Conservation (phyloP, 1,284 basidiomycete species). For the Trichosporon asahii region DNA sequence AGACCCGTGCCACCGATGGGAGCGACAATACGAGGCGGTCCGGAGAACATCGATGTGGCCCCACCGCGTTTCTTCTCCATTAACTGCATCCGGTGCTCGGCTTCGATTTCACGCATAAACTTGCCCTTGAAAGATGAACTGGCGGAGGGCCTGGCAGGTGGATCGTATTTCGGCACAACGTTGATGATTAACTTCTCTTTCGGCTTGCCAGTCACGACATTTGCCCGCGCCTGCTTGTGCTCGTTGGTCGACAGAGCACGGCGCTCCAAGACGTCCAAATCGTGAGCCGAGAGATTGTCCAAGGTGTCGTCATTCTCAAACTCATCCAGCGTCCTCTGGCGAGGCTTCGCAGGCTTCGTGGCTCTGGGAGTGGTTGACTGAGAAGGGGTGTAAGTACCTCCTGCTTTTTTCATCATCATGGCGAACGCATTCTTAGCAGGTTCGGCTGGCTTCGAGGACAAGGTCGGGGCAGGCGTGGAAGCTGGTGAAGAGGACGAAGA, state of each 20-base stretch:
- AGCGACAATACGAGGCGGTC: neutral
- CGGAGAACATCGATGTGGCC: conserved; percentile 17
- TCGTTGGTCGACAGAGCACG: conserved; percentile 30
- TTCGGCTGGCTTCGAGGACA: neutral
- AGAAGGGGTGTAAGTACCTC: conserved; percentile 21
- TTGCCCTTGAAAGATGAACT: conserved; percentile 33
- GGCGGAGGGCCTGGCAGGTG: conserved; percentile 26
- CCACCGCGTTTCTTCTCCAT: conserved; percentile 19
- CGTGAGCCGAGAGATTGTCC: conserved; percentile 35
- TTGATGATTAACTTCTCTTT: conserved; percentile 40
- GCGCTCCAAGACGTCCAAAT: conserved; percentile 46
- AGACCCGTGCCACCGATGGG: conserved; percentile 34
- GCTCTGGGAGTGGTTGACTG: neutral
- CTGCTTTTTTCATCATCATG: conserved; percentile 47
- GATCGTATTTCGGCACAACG: conserved; percentile 30
- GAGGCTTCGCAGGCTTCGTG: conserved; percentile 16
- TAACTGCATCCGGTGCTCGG: conserved; percentile 30
- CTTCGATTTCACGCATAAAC: conserved; percentile 43
- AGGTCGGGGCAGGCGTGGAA: neutral
- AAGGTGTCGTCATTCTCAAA: conserved; percentile 42
- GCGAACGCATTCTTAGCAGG: conserved; percentile 44
- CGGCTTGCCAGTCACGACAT: conserved; percentile 11
- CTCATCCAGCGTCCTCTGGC: conserved; percentile 31
- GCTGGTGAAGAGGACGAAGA: conserved; percentile 11
- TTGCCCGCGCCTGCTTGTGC: conserved; percentile 7